These are phyloP conservation scores for Pseudozyma pruni DNA, from an alignment of 1,284 basidiomycete genomes.

Conservation along the genomic window DNA sequence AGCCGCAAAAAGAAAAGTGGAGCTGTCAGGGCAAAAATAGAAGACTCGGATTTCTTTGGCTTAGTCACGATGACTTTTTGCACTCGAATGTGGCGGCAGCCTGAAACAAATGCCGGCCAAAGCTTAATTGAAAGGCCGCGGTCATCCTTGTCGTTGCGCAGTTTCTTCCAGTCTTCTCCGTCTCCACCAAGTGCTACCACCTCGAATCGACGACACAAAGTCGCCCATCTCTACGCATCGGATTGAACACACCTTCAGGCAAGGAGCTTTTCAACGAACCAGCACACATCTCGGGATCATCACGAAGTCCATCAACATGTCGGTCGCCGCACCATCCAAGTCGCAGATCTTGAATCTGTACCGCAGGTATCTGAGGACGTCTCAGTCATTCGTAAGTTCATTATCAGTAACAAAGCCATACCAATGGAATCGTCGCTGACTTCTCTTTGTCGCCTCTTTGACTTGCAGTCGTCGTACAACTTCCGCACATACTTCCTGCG, in stretches of 20 bases:
- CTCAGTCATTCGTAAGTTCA: slow-evolving; percentile 65
- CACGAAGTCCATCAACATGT: slow-evolving; percentile 13
- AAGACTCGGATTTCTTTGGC: not conserved
- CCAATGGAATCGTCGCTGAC: not conserved
- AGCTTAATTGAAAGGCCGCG: slow-evolving; percentile 25
- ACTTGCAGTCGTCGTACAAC: slow-evolving; percentile 63
- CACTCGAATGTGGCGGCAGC: slow-evolving; percentile 18
- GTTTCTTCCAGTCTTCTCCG: not conserved
- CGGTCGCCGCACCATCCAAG: slow-evolving; percentile 44
- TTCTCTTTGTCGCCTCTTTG: not conserved
- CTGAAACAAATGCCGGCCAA: not conserved
- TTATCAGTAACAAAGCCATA: not conserved
- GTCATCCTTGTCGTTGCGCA: slow-evolving; percentile 17
- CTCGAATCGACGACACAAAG: not conserved
- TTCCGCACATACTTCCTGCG: slow-evolving; percentile 67
- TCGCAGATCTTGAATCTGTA: slow-evolving; percentile 62
- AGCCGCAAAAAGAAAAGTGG: slow-evolving; percentile 13
- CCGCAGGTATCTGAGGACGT: slow-evolving; percentile 60
- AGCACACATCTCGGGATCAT: not conserved
- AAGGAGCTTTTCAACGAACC: not conserved
- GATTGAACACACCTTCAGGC: not conserved
- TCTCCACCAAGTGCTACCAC: not conserved
- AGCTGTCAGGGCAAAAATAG: slow-evolving; percentile 9
- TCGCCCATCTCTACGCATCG: no score
- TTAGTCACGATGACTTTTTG: slow-evolving; percentile 38